Base-by-base conservation (phyloP, 805 yeast species). In the Yarrowia sp. region DNA sequence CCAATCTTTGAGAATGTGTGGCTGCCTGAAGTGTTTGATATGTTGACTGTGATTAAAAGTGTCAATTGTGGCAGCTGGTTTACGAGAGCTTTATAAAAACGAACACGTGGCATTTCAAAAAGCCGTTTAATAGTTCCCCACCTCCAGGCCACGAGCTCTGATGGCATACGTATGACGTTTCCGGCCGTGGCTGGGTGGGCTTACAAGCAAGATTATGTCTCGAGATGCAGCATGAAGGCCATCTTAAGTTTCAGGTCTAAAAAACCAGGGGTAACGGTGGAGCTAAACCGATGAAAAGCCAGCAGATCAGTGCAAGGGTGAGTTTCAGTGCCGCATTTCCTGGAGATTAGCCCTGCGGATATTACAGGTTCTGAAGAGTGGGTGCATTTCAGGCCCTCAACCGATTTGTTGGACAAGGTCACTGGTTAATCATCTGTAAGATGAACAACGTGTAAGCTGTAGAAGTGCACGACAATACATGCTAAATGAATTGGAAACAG, bases 251-350 rank as follows among this genome's bases (percentile, higher is more conserved):
- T 48, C 36, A 48, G 35, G 11, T 6, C 28, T 7, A 14, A 19
- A n/a, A 48, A 48, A 30, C 54, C 54, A 48, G 54, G 54, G 54
- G 54, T 48, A 30, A 48, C 38, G 38, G 54, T 32, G 54, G 38
- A 48, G 38, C 54, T 48, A 30, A 46, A 12, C 16, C 6, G 51
- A 1, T n/a, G 21, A 17, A 11, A 9, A 16, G 2, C 11, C 33
- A 17, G 52, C 24, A 48, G 32, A 46, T 43, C 49, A 33, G 52
- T 35, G 38, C 26, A 46, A 48, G 54, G 54, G 54, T 48, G 38
- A 48, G n/a, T 5, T 44, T 46, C 17, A 14, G 52, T 21, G 21
- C 17, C 14, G n/a, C n/a, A n/a, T 7, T 5, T 26, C 4, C 30
- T 22, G 19, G 48, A 44, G 24, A 46, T 46, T 46, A 28, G 40